A percentile compares a stretch with the other conserved stretches of the same genome.
phyloP scores from a whole-genome alignment of 768 basidiomycete species.

The Russula vinacea region DNA sequence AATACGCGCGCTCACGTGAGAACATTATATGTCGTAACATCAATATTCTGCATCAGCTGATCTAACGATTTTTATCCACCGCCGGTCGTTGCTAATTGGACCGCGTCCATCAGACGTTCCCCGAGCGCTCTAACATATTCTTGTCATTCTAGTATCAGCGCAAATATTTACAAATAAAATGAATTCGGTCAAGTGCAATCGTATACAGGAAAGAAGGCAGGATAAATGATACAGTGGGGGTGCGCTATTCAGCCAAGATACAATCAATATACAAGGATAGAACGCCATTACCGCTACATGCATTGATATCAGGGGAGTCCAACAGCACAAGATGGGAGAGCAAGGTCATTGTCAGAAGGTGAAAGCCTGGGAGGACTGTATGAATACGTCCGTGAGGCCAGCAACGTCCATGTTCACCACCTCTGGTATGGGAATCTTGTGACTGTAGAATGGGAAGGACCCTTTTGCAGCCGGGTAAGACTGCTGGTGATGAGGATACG shows the following conservation, averaged over 20 bases:
- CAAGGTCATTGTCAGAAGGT: conserved; percentile 17
- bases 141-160: conserved; percentile 15
- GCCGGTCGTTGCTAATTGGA: conserved; percentile 7
- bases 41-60: conserved; percentile 20
- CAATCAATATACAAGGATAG: conserved; percentile 25
- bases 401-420: conserved; percentile 5
- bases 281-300: conserved; percentile 27
- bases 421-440: conserved; percentile 15
- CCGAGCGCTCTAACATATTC: neutral
- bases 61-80: conserved; percentile 11
- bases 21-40: conserved; percentile 11
- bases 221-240: conserved; percentile 29
- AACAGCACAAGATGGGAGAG: conserved; percentile 9
- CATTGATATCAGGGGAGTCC: conserved; percentile 14
- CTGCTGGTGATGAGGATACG: conserved; percentile 11
- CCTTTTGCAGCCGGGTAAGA: conserved; percentile 8
- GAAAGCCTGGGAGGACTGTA: conserved; percentile 8
- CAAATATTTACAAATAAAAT: conserved; percentile 31
- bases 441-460: conserved; percentile 16
- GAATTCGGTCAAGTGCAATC: conserved; percentile 16
- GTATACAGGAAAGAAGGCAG: conserved; percentile 17
- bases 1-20: conserved; percentile 15
- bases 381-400: conserved; percentile 19
- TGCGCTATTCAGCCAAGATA: conserved; percentile 25
- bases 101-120: conserved; percentile 15